Base-by-base conservation (phyloP, 1,284 basidiomycete species). In the Fistulinella cinereoalba region DNA sequence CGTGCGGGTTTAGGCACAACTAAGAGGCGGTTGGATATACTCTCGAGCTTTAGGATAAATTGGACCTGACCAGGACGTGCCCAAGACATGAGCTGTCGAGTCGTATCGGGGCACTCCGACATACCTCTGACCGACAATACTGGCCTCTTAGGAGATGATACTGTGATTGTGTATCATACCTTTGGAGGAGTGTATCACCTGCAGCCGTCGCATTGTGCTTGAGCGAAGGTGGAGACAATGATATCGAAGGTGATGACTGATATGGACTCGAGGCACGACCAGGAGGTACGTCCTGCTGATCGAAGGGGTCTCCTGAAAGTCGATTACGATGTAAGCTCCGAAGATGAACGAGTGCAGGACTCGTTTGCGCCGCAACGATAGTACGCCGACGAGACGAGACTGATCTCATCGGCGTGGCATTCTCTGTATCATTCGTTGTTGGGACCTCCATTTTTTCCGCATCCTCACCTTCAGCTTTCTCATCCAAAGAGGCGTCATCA, bases 1-100 rank as follows among this genome's bases (percentile, higher is more conserved):
- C 97, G 84, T 19, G 97, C 97, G 33, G 88, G 92, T 63, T 92
- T 92, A 5, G 97, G 97, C 1, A 99, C 85, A 23, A 97, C 85
- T 48, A 99, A 72, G 32, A 99, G 74, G 40, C 92, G 81, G 62
- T 96, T 95, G 52, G 88, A 93, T 57, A 99, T 97, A 62, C 88
- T 91, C 68, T 98, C 95, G 44, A 99, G 76, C 7, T 83, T 79
- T 31, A 94, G 79, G 28, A 98, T 70, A 65, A 99, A 96, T 69
- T 92, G 83, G 46, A 93, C 75, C 85, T 88, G 51, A 36, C 33
- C 21, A 19, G n/a, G 24, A 13, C 21, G 29, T 34, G 13, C 13
- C 29, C 8, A 41, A 12, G 21, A 19, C 22, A n/a, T 56, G 34
- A 58, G 39, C 22, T 39, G 8, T 18, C 24, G 16, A 16, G 16